A percentile compares a stretch with the other conserved stretches of the same genome.
phyloP scores from a whole-genome alignment of 768 basidiomycete genomes.

The Lactarius deliciosus region DNA sequence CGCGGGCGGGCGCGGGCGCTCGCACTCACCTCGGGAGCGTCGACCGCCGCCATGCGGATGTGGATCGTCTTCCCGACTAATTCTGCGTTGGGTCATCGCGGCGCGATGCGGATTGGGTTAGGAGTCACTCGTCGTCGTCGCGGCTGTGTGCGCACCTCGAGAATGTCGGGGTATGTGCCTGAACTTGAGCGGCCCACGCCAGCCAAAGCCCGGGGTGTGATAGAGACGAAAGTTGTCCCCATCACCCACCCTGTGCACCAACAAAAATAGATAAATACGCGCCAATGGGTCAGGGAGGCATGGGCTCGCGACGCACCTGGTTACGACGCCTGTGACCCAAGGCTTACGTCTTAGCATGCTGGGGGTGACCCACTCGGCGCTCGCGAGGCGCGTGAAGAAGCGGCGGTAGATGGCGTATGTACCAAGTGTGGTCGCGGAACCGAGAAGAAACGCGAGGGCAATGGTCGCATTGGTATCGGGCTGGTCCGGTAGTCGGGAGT shows the following conservation, averaged over 20 bases:
- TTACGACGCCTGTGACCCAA: slow-evolving; percentile 81
- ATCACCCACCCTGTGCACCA: slow-evolving; percentile 66
- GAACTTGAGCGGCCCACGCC: slow-evolving; percentile 70
- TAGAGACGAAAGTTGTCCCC: slow-evolving; percentile 86
- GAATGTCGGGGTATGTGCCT: slow-evolving; percentile 55
- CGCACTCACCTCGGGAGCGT: slow-evolving; percentile 80
- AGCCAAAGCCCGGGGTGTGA: slow-evolving; percentile 80
- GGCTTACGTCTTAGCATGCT: slow-evolving; percentile 53
- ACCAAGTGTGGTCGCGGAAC: slow-evolving; percentile 38
- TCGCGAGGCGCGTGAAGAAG: slow-evolving; percentile 59
- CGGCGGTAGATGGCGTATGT: slow-evolving; percentile 43
- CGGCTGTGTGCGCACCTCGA: slow-evolving; percentile 48
- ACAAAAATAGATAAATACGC: background rate
- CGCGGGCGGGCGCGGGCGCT: background rate
- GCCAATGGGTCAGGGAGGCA: background rate
- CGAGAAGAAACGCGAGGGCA: slow-evolving; percentile 36
- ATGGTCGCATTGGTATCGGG: slow-evolving; percentile 2
- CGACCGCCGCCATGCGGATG: slow-evolving; percentile 86
- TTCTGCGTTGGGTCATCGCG: slow-evolving; percentile 41
- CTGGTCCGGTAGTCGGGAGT: background rate
- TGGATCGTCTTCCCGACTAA: slow-evolving; percentile 81
- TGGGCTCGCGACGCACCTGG: slow-evolving; percentile 50
- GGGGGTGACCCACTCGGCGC: slow-evolving; percentile 69
- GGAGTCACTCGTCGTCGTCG: background rate
- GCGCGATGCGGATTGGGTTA: background rate